Evolutionary conservation across 2,329 filamentous ascomycete species (phyloP), one percentile per base, ranked within the genome.

Genomic region (Aspergillus aculeatinus): DNA sequence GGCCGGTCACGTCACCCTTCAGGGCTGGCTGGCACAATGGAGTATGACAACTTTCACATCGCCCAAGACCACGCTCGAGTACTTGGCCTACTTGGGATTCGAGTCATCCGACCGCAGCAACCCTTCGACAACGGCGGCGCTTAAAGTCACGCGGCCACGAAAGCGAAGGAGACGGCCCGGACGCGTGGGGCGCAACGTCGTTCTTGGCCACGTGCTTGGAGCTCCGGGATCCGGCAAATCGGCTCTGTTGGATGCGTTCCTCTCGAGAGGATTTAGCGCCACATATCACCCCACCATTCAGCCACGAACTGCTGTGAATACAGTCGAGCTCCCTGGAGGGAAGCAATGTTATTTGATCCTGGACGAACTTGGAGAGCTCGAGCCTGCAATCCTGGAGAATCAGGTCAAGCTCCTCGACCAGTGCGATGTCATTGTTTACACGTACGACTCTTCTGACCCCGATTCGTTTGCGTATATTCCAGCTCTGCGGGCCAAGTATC

Each of bases 1-100:
- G 76, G 92, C 91, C 9, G 95, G 95, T 0, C 87, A 98, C 73
- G 93, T 99, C 63, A 99, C 95, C 1, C 82, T 99, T 4, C 95
- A 99, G 75, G 95, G 95, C 2, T 99, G 95, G 95, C 85, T 99
- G 42, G 95, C 95, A 4, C 95, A 99, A 70, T 99, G 95, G 95
- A 97, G 93, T 74, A 99, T 99, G 95, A 99, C 95, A 0, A 99
- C 95, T 0, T 99, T 98, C 70, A 87, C 96, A 61, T 93, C 96
- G 59, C 94, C 95, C 12, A 96, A 95, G 73, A 97, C 92, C 0
- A 98, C 95, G 0, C 83, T 99, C 4, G 93, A 96, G 68, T 99
- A 99, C 74, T 86, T 99, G 2, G 95, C 95, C 3, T 97, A 97
- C 72, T 87, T 99, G 2, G 95, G 95, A 1, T 99, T 97, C 70